Base-by-base conservation (phyloP, 2,329 filamentous ascomycete species). In the Bipolaris zeicola region DNA sequence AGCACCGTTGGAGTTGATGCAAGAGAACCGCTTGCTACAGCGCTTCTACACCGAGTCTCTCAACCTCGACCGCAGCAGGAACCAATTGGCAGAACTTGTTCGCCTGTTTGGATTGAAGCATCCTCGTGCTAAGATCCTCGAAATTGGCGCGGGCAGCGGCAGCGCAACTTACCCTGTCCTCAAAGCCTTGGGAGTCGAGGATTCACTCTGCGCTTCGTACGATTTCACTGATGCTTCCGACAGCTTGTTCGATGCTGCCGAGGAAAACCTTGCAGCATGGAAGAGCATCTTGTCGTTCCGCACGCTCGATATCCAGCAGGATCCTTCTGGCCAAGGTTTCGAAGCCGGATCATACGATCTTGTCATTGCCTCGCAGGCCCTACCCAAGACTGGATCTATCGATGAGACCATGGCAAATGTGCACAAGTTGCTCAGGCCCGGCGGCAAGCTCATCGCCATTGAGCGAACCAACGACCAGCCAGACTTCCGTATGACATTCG, bases 331-430 rank as follows among this genome's bases (percentile, higher is more conserved):
- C 0, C 64, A 67, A 48, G 60, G 64, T 6, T 64, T 66, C 26
- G 54, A 58, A 8, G 33, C 24, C 1, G 46, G 39, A 6, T 47
- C 45, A 2, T 64, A 61, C 45, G 62, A 69, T 50, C 18, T 69
- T 7, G 51, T 63, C 1, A 37, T 67, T 81, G 6, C 46, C 79
- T 8, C 47, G 78, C 1, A 61, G 72, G 18, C 80, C 4, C 34
- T 69, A 7, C 64, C 65, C 50, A 58, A 52, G 8, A 64, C 62
- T 0, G 44, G 16, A 16, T 43, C 46, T 10, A 36, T 69, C 10
- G 20, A 16, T 0, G 38, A 52, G 7, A 58, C 68, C 0, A 42
- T 73, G 6, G 18, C 11, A 18, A 64, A 70, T 48, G 44, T 51
- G 3, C 53, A 58, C 20, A 66, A 60, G 14, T 46, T 72, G 6